A percentile compares a stretch with the other conserved stretches of the same genome.
Evolutionary conservation across 768 basidiomycete species (phyloP).

Genomic region (Naematelia encephala): DNA sequence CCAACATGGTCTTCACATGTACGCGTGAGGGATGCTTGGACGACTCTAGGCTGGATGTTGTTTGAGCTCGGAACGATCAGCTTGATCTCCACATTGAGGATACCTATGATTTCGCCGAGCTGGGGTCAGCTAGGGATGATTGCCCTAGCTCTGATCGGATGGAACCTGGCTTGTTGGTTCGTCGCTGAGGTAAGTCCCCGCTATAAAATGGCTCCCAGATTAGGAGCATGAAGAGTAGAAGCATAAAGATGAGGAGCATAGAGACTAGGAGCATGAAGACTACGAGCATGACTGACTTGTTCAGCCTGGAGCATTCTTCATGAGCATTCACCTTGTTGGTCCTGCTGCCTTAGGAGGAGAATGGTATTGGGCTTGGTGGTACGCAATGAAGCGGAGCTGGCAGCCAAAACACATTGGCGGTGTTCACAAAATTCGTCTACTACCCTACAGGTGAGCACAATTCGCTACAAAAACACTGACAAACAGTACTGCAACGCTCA

Average conservation of each 20-base stretch:
- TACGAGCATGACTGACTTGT: conserved; percentile 12
- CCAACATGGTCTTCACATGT: conserved; percentile 56
- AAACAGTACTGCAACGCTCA: conserved; percentile 75
- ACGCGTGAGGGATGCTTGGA: conserved; percentile 40
- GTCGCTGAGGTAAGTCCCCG: conserved; percentile 28
- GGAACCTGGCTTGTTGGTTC: conserved; percentile 48
- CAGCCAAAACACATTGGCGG: conserved; percentile 56
- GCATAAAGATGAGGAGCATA: too few species aligned
- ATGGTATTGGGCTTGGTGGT: conserved; percentile 32
- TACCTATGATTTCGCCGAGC: conserved; percentile 51
- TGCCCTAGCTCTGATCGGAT: conserved; percentile 21
- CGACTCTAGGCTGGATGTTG: conserved; percentile 37
- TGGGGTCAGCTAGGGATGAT: conserved; percentile 31
- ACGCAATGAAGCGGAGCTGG: conserved; percentile 27
- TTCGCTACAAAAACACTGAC: not conserved
- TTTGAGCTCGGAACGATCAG: conserved; percentile 44
- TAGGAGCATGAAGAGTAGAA: too few species aligned
- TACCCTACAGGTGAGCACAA: conserved; percentile 64
- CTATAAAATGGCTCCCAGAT: not conserved
- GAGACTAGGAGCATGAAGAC: too few species aligned
- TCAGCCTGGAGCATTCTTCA: conserved; percentile 10
- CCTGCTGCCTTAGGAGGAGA: conserved; percentile 31
- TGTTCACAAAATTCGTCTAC: conserved; percentile 86
- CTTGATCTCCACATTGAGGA: conserved; percentile 47
- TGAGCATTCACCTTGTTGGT: conserved; percentile 13